These are phyloP conservation scores for Annulohypoxylon truncatum DNA, from an alignment of 2,329 filamentous ascomycete species.

Conservation along the genomic window DNA sequence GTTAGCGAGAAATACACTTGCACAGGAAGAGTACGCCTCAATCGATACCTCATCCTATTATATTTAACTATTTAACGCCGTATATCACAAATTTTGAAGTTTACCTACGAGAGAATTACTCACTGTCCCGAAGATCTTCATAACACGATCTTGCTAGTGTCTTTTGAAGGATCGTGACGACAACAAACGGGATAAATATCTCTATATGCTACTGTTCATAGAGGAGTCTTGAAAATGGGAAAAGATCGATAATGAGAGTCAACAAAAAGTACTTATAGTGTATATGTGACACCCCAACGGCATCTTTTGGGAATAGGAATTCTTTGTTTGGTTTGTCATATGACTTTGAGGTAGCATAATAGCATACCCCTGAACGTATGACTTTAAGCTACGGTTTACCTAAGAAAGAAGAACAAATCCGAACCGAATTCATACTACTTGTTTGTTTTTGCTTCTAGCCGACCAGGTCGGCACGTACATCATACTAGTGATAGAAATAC, in stretches of 20 bases:
- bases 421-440: background rate
- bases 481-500: constrained; percentile 59
- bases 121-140: background rate
- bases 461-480: constrained; percentile 60
- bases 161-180: background rate
- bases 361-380: background rate
- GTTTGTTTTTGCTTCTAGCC: constrained; percentile 53
- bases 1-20: background rate
- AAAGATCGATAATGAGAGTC: background rate
- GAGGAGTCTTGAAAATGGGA: background rate
- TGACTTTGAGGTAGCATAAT: background rate
- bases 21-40: background rate
- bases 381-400: background rate
- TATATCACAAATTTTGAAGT: background rate
- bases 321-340: background rate
- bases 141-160: background rate
- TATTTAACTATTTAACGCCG: background rate
- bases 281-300: background rate
- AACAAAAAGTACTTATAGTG: background rate
- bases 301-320: background rate
- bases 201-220: background rate
- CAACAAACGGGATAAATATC: background rate
- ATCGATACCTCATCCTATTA: background rate
- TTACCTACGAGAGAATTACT: background rate
- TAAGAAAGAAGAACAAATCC: background rate